Base-by-base conservation (phyloP, 306 rosid species). In the Vigna radiata region DNA sequence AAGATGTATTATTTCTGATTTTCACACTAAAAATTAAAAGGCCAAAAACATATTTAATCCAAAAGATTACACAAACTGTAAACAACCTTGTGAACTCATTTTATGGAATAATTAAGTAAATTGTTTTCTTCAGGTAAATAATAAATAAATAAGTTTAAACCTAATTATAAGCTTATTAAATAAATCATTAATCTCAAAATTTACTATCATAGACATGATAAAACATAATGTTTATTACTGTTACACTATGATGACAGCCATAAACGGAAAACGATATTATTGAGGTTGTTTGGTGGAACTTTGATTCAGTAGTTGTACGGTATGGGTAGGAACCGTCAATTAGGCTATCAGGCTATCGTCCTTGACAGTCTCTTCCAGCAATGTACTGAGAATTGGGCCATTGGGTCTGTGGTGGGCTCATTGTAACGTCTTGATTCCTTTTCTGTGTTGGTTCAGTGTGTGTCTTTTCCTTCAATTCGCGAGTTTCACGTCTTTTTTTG, bases 391-490 rank as follows among this genome's bases (percentile, higher is more conserved):
- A 76, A 52, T 37, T 52, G 79, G 79, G 63, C 79, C 69, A 5
- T 56, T 19, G 70, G 54, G 12, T 15, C 5, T 19, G 23, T 65
- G 39, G 77, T 70, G 76, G 77, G 83, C 55, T 60, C 76, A 13
- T 16, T 39, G 48, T 10, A 61, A 70, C 73, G 50, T 63, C 59
- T 62, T 52, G 41, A 54, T 72, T 64, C 79, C 13, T 44, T 58
- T n/a, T 62, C 27, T 16, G 56, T 43, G 73, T 29, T 64, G 47
- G 36, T 47, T 47, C 21, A 74, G 18, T 15, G 72, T 31, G 64
- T 81, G 54, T 27, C 68, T 11, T 12, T 48, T 14, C 21, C 1
- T 16, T 48, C 69, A 2, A 55, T 21, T 72, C 68, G 36, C 67
- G 52, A 33, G 50, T 75, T 79, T 44, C 79, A 17, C 74, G 0